A percentile compares a stretch with the other conserved stretches of the same genome.
phyloP scores from a whole-genome alignment of 441 rosid species.

The Gossypium schwendimanii region DNA sequence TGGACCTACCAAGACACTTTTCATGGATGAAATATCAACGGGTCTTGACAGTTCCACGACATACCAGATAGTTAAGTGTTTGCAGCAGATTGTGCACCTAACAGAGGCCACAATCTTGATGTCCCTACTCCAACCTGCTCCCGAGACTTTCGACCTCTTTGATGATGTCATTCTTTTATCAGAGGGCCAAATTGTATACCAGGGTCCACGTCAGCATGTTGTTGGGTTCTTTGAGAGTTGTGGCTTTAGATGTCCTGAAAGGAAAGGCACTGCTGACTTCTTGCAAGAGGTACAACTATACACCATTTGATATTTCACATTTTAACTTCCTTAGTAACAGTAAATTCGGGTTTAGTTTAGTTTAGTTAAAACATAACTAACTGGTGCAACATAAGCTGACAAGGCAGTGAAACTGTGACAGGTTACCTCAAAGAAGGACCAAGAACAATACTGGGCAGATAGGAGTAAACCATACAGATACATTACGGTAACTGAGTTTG shows the following conservation, averaged over 20 bases:
- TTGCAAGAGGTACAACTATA: constrained; percentile 65
- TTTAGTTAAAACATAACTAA: neutral
- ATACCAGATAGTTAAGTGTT: constrained; percentile 74
- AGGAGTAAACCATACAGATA: constrained; percentile 45
- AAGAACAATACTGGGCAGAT: constrained; percentile 80
- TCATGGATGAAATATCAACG: constrained; percentile 95
- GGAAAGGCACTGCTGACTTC: constrained; percentile 91
- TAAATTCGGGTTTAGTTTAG: neutral
- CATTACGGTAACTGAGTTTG: constrained; percentile 62
- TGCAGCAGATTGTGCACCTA: constrained; percentile 80
- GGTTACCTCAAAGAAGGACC: constrained; percentile 91
- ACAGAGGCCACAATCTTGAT: constrained; percentile 69
- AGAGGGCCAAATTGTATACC: constrained; percentile 73
- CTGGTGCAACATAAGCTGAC: constrained; percentile 3
- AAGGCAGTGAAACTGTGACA: constrained; percentile 13
- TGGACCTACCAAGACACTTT: constrained; percentile 80
- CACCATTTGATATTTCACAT: neutral
- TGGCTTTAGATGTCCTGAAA: constrained; percentile 80
- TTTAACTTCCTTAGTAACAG: neutral
- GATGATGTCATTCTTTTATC: constrained; percentile 74
- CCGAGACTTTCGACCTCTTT: constrained; percentile 82
- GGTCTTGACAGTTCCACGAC: constrained; percentile 92
- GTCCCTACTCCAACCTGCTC: constrained; percentile 87
- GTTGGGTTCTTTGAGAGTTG: constrained; percentile 65
- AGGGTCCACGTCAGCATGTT: constrained; percentile 68